Base-by-base conservation (phyloP, 148 eudicot species). In the Selenicereus undatus region DNA sequence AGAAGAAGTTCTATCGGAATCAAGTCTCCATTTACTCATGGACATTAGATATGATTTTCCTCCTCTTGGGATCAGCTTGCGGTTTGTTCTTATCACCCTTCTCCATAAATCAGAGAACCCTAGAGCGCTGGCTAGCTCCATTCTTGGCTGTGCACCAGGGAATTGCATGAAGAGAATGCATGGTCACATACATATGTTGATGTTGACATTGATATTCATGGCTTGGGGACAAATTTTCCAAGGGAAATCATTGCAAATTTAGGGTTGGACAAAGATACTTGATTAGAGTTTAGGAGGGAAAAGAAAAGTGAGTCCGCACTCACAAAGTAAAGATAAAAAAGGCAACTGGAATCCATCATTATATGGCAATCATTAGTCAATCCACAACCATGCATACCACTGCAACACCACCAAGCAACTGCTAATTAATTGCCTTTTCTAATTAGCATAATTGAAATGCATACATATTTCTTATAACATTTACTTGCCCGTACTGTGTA, bases 361-460 rank as follows among this genome's bases (percentile, higher is more conserved):
- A 71, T 30, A 32, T 32, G 74, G 74, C 74, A 71, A 71, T 71
- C 35, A 71, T 71, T 45, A 71, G 74, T 71, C 48, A 71, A 71
- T 71, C 74, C 74, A 71, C 74, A 64, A 64, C 43, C 43, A 39
- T 39, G 43, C 27, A 24, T 64, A 64, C 29, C 27, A 64, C 29
- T 64, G n/a, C 50, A 71, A 71, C 74, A 71, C 48, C 43, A 64
- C 29, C 27, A 64, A 60, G 68, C 27, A 64, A 64, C 68, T 17
- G 0, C 68, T 2, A 64, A 64, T 22, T 22, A 39, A 39, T n/a
- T 9, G 21, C 68, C n/a, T 64, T 64, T 64, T 11, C 68, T n/a
- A n/a, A n/a, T 64, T 56, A 16, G 6, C 62, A 11, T 32, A 32
- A 32, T 32, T 32, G 32, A 32, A 32, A 32, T 32, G 32, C 32